Conservation (phyloP, 78 protist species). For the Creolimax fragrantissima region DNA sequence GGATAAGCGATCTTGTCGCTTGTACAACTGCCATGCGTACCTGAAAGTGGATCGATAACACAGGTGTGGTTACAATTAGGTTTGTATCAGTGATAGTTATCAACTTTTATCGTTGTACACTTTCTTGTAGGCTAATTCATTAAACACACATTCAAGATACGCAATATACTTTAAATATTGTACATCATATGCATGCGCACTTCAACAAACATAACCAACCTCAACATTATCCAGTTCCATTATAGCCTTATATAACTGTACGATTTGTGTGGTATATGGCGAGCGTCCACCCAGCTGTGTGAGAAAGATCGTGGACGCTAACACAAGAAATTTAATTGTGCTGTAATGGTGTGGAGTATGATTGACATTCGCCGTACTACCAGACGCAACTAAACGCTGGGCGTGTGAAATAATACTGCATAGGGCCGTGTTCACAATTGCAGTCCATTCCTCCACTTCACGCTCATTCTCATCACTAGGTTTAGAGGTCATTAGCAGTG, state of each 20-base stretch:
- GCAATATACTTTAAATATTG: too few relatives aligned
- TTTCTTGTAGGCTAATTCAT: too few relatives aligned
- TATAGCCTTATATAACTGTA: not conserved
- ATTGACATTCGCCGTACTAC: not conserved
- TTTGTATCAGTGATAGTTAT: too few relatives aligned
- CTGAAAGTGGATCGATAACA: too few relatives aligned
- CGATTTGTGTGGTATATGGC: not conserved
- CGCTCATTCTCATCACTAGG: not conserved
- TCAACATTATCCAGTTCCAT: not conserved
- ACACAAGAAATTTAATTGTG: not conserved
- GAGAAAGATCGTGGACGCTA: not conserved
- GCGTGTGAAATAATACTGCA: not conserved
- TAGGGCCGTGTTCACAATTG: not conserved
- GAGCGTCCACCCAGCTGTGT: not conserved
- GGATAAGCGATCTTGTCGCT: not conserved
- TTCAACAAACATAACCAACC: too few relatives aligned
- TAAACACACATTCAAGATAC: too few relatives aligned
- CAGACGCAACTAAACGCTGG: not conserved
- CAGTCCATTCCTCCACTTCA: not conserved
- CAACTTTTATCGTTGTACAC: too few relatives aligned
- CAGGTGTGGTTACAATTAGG: too few relatives aligned
- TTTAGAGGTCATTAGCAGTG: not conserved
- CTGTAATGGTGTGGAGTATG: not conserved
- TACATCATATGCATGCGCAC: too few relatives aligned
- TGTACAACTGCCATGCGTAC: not conserved